Evolutionary conservation across 2,329 filamentous ascomycete species (phyloP).

Genomic region (Dryadomyces sulphureus): DNA sequence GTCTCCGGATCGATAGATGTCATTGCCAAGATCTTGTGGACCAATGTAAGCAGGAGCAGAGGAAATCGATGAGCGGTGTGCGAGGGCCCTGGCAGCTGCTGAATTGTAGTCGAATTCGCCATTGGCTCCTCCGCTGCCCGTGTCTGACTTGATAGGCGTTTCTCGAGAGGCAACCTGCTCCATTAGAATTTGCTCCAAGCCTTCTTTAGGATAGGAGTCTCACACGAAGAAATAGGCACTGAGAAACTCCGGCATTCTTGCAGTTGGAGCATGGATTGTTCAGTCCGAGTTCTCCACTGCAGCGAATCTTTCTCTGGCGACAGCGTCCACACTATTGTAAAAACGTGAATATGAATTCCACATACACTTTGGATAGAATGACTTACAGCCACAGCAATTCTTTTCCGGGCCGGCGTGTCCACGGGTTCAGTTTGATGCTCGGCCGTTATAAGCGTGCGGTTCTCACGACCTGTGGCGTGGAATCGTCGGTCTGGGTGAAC

Average conservation of each 20-base stretch:
- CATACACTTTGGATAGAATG: too few species aligned
- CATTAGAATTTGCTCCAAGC: background rate
- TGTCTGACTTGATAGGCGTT: slow-evolving; percentile 19
- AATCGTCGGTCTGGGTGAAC: slow-evolving; percentile 21
- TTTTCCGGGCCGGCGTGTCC: slow-evolving; percentile 33
- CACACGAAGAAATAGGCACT: slow-evolving; percentile 74
- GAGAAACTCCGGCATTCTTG: slow-evolving; percentile 52
- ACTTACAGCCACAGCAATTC: slow-evolving; percentile 45
- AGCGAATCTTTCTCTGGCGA: slow-evolving; percentile 86
- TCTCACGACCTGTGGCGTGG: slow-evolving; percentile 21
- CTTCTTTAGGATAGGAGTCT: background rate
- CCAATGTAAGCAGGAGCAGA: background rate
- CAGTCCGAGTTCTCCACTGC: slow-evolving; percentile 69
- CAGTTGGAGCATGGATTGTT: slow-evolving; percentile 75
- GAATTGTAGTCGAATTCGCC: slow-evolving; percentile 21
- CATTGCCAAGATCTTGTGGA: slow-evolving; percentile 20
- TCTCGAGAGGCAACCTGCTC: slow-evolving; percentile 24
- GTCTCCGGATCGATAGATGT: slow-evolving; percentile 20
- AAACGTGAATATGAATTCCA: background rate
- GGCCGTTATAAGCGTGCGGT: slow-evolving; percentile 22
- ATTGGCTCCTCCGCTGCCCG: background rate
- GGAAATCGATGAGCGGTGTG: slow-evolving; percentile 9
- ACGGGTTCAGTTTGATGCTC: slow-evolving; percentile 27
- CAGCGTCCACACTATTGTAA: slow-evolving; percentile 63
- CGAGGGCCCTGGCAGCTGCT: slow-evolving; percentile 18